phyloP scores from a whole-genome alignment of 2,329 filamentous ascomycete genomes.

The Aspergillus bombycis region DNA sequence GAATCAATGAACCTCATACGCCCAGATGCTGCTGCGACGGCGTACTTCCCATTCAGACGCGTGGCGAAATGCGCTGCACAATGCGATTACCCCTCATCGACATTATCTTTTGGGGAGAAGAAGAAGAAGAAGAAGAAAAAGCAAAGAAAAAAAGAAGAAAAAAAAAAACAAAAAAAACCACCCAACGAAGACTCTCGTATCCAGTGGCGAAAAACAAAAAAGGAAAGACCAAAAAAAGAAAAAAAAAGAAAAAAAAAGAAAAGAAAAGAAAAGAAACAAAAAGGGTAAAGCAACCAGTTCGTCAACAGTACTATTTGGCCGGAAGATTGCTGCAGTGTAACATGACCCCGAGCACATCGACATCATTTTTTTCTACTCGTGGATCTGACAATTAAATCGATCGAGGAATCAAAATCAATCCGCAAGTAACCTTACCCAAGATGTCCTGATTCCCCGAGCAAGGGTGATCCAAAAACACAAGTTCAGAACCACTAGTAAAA shows the following conservation, averaged over 20 bases:
- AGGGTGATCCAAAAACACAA: not conserved
- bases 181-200: not conserved
- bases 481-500: not conserved
- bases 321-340: not conserved
- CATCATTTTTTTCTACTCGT: not conserved
- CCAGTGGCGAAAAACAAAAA: not conserved
- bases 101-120: no score
- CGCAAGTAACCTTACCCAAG: not conserved
- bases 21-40: not conserved
- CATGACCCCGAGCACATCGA: not conserved
- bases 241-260: no score
- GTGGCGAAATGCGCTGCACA: not conserved
- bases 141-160: not conserved
- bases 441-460: not conserved
- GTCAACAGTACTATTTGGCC: not conserved
- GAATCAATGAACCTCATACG: not conserved
- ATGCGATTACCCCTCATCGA: slow-evolving; percentile 1
- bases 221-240: no score
- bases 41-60: not conserved
- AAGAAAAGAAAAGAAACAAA: not conserved
- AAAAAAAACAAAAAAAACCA: not conserved
- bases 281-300: not conserved
- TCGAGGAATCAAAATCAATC: not conserved
- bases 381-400: not conserved
- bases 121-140: not conserved